Base-by-base conservation (phyloP, 2,329 filamentous ascomycete species). In the Pseudogymnoascus sp. region DNA sequence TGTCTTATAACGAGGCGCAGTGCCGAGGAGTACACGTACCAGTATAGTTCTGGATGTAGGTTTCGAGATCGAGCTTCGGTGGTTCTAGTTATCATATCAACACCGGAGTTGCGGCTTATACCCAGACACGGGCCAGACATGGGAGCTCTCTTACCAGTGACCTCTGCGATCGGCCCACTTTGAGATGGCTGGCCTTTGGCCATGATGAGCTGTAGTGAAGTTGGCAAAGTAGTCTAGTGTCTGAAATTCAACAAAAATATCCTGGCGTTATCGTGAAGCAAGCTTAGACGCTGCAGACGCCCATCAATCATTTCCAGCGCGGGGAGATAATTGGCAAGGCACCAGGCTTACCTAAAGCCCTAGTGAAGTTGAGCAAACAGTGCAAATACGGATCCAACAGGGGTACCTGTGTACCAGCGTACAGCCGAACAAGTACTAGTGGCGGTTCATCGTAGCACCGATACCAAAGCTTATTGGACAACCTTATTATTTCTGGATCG, bases 51-150 rank as follows among this genome's bases (percentile, higher is more conserved):
- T 87, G 82, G 58, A 96, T 88, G 74, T 97, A 97, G 37, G 88
- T 84, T 64, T 97, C 91, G 41, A 99, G 82, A 69, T 97, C 94
- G 68, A 97, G 87, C 71, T 93, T 96, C 8, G 93, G 92, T 5
- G 83, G 75, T 57, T 91, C 90, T 93, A 60, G 29, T 54, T 57
- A 59, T 35, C 36, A 39, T 29, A 54, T 60, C 59, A 60, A 24
- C 7, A 60, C 41, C 24, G 21, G 8, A 17, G 26, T 33, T 13
- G 29, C 47, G 9, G 47, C 26, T 17, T 17, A 33, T 33, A 10
- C 11, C n/a, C 8, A 17, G 29, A 54, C 47, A 54, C 2, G 17
- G 17, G 17, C 17, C 17, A 17, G 17, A 17, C 17, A 17, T 17
- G 47, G 47, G 47, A 54, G 47, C 29, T 54, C 29, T 54, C 47